phyloP scores from a whole-genome alignment of 2,329 filamentous ascomycete genomes.

The Penicillium sp. region DNA sequence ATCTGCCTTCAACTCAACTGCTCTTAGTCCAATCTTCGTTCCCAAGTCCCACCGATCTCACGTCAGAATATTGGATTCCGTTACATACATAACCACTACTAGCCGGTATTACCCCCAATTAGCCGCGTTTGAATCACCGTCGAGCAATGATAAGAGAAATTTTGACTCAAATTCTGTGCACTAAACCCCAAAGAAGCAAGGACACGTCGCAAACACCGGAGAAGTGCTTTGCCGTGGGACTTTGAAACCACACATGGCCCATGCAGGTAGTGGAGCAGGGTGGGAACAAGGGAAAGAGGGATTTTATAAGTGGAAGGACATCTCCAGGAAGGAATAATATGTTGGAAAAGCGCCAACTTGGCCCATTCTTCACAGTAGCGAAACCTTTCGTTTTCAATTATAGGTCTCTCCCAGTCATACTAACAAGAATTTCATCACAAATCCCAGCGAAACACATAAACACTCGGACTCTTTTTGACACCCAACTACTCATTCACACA shows the following conservation, averaged over 20 bases:
- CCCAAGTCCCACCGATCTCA: not conserved
- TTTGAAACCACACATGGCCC: not conserved
- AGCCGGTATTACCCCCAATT: not conserved
- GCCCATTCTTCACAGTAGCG: not conserved
- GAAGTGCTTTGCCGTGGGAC: conserved; percentile 9
- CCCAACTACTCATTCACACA: conserved; percentile 7
- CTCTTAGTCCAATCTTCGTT: conserved; percentile 4
- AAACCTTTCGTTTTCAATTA: not conserved
- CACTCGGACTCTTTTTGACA: conserved; percentile 9
- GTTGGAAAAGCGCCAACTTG: conserved; percentile 2
- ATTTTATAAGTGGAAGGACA: not conserved
- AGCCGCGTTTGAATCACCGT: not conserved
- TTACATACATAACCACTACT: not conserved
- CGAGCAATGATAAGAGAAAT: no score
- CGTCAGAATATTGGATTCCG: no score
- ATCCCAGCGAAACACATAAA: not conserved
- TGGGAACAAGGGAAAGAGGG: not conserved
- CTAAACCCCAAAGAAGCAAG: conserved; percentile 2
- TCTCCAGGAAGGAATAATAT: not conserved
- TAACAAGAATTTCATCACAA: not conserved
- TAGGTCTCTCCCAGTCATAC: not conserved
- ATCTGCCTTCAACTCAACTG: conserved; percentile 19
- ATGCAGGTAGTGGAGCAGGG: conserved; percentile 7
- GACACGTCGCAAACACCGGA: conserved; percentile 2
- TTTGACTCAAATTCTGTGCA: not conserved